phyloP scores from a whole-genome alignment of 306 rosid species.

The Lotus japonicus region DNA sequence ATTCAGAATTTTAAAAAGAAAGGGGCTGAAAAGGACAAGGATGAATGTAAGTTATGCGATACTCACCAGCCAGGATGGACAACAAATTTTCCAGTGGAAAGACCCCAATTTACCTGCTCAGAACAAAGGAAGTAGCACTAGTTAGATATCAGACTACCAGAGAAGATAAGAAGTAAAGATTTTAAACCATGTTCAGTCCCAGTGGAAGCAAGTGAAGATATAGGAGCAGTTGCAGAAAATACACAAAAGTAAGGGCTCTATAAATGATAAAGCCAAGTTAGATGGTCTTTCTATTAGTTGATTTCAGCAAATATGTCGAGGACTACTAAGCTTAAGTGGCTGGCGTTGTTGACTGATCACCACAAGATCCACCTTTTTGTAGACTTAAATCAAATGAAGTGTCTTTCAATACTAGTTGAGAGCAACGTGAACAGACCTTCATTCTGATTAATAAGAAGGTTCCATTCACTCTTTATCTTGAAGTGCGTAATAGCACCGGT shows the following conservation, averaged over 20 bases:
- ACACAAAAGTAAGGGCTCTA: neutral
- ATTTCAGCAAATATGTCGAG: neutral
- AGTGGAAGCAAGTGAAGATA: neutral
- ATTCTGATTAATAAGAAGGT: too few species aligned
- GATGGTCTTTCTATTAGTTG: neutral
- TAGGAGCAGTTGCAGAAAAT: neutral
- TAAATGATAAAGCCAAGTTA: neutral
- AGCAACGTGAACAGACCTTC: too few species aligned
- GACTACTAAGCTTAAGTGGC: neutral
- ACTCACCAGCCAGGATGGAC: slow-evolving; percentile 96
- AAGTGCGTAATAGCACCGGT: too few species aligned
- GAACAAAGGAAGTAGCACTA: slow-evolving; percentile 10
- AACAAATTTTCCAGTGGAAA: slow-evolving; percentile 63
- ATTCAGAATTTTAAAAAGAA: neutral
- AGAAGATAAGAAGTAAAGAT: too few species aligned
- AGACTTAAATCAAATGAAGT: neutral
- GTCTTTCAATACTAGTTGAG: too few species aligned
- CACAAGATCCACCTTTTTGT: neutral
- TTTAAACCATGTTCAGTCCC: slow-evolving; percentile 2
- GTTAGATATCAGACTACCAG: slow-evolving; percentile 2
- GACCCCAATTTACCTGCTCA: slow-evolving; percentile 94
- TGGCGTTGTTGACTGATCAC: neutral
- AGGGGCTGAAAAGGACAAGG: neutral
- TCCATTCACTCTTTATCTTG: too few species aligned
- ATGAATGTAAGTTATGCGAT: neutral